Evolutionary conservation across 257 asterid genomes (phyloP).

Genomic region (Nicotiana attenuata): DNA sequence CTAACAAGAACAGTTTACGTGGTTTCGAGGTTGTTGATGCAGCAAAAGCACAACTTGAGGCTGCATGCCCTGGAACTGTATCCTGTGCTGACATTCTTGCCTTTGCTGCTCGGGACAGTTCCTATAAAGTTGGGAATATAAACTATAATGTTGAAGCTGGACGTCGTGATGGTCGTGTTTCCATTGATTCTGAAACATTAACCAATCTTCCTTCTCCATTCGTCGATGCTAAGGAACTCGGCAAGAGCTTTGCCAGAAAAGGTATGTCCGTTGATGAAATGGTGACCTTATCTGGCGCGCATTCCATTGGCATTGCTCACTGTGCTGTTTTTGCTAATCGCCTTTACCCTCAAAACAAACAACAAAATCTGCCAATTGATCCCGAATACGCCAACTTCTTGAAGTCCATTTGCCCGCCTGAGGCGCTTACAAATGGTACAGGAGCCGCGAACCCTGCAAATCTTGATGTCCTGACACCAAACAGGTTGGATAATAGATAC

Average conservation of each 20-base stretch:
- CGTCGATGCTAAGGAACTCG: background rate
- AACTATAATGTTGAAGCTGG: constrained; percentile 8
- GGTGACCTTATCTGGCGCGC: constrained; percentile 23
- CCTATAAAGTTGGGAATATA: background rate
- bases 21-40: constrained; percentile 6
- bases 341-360: constrained; percentile 4
- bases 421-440: background rate
- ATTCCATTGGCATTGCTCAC: constrained; percentile 19
- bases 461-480: constrained; percentile 16
- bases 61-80: background rate
- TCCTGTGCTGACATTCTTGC: background rate
- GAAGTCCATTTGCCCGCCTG: constrained; percentile 7
- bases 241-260: background rate
- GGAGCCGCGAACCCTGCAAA: background rate
- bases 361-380: constrained; percentile 15
- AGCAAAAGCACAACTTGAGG: background rate
- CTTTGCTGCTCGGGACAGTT: background rate
- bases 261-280: constrained; percentile 17
- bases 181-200: background rate
- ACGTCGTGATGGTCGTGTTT: constrained; percentile 12
- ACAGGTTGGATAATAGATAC: constrained; percentile 12
- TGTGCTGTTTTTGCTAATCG: constrained; percentile 13
- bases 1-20: constrained; percentile 8
- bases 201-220: constrained; percentile 11
- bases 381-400: constrained; percentile 1